These are phyloP conservation scores for Umbellularia californica DNA, from an alignment of 164 flowering plant genomes.

Conservation along the genomic window DNA sequence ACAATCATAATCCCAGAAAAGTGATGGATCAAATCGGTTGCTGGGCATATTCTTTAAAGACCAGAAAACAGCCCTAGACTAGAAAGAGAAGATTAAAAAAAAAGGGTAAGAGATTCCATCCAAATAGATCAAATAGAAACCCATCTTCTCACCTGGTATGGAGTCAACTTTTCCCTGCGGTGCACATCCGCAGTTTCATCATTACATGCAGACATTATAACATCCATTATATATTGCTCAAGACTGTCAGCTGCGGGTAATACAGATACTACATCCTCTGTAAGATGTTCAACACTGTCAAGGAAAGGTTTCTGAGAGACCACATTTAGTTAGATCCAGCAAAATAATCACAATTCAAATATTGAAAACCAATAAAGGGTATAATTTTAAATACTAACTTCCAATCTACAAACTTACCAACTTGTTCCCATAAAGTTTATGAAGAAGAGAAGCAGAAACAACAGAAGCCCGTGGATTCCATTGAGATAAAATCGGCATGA, in stretches of 20 bases:
- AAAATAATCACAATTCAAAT: background rate
- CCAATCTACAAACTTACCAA: slow-evolving; percentile 46
- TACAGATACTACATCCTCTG: slow-evolving; percentile 91
- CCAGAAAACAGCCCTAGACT: background rate
- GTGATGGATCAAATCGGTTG: background rate
- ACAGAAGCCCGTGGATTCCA: slow-evolving; percentile 72
- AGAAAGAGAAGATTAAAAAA: background rate
- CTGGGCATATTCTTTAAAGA: background rate
- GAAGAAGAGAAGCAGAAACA: slow-evolving; percentile 78
- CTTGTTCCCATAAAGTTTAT: slow-evolving; percentile 83
- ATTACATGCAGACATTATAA: slow-evolving; percentile 54
- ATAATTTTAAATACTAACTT: background rate
- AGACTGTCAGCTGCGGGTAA: slow-evolving; percentile 89
- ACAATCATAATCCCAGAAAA: background rate
- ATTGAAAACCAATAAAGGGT: background rate
- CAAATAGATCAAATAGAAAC: background rate
- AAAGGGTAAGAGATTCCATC: background rate
- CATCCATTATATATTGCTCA: slow-evolving; percentile 60
- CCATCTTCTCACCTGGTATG: slow-evolving; percentile 53
- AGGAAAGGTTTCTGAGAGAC: slow-evolving; percentile 86
- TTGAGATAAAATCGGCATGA: slow-evolving; percentile 65
- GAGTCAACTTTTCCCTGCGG: slow-evolving; percentile 42
- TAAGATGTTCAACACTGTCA: slow-evolving; percentile 77
- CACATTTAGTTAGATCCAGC: slow-evolving; percentile 13
- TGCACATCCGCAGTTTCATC: slow-evolving; percentile 55